Evolutionary conservation across 2,329 filamentous ascomycete species (phyloP).

Genomic region (Aspergillus sp.): DNA sequence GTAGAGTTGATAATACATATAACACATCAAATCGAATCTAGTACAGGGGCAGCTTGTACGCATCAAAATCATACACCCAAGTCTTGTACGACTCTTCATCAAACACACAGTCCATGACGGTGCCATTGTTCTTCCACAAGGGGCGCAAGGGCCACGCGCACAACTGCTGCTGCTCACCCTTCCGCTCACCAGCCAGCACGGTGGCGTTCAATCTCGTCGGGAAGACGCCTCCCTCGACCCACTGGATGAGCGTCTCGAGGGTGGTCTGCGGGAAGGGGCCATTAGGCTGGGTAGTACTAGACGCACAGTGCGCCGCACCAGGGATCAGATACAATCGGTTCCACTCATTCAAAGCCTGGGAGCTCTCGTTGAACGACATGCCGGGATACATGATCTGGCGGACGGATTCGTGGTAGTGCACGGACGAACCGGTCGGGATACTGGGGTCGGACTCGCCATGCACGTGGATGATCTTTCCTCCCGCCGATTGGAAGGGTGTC

Average conservation of each 20-base stretch:
- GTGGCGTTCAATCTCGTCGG: constrained; percentile 50
- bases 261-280: constrained; percentile 50
- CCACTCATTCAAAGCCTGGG: constrained; percentile 51
- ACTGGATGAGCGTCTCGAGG: constrained; percentile 51
- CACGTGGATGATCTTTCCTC: constrained; percentile 60
- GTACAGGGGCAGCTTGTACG: constrained; percentile 20
- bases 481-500: constrained; percentile 50
- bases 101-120: constrained; percentile 13
- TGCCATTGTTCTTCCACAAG: constrained; percentile 24
- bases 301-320: constrained; percentile 54
- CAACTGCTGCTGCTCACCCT: constrained; percentile 35
- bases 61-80: constrained; percentile 19
- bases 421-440: constrained; percentile 56
- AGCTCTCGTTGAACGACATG: constrained; percentile 40
- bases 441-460: constrained; percentile 59
- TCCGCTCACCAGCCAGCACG: constrained; percentile 30
- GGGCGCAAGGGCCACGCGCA: constrained; percentile 38
- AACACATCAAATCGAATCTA: not conserved
- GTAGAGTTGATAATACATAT: not conserved
- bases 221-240: constrained; percentile 53
- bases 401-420: constrained; percentile 59
- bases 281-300: constrained; percentile 47
- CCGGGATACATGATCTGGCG: constrained; percentile 52
- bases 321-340: constrained; percentile 59
- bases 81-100: constrained; percentile 18